Conservation (phyloP, 1,284 basidiomycete genomes). For the Schizopora paradoxa region DNA sequence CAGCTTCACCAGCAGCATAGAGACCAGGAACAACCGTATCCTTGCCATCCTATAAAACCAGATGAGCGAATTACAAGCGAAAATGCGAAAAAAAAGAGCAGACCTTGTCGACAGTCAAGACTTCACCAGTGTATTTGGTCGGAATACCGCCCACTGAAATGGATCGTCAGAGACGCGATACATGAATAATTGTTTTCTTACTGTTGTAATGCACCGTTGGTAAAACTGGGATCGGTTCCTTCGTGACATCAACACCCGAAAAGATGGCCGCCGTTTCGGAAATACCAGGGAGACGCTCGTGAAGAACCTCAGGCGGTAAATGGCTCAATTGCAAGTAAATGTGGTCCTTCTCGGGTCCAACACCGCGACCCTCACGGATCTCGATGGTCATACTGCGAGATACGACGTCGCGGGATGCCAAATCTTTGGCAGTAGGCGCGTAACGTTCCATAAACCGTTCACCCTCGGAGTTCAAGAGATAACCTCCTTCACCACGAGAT, state of each 20-base stretch:
- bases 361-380: constrained; percentile 98
- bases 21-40: constrained; percentile 96
- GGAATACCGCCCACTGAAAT: constrained; percentile 96
- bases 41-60: constrained; percentile 57
- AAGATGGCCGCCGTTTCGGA: constrained; percentile 99
- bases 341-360: constrained; percentile 98
- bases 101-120: constrained; percentile 75
- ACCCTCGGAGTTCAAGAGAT: constrained; percentile 97
- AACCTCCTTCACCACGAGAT: constrained; percentile 98
- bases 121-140: constrained; percentile 97
- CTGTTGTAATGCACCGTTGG: constrained; percentile 97
- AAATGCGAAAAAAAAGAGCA: constrained; percentile 9
- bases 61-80: neutral
- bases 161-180: constrained; percentile 22
- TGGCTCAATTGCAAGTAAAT: constrained; percentile 97
- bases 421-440: constrained; percentile 98
- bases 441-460: constrained; percentile 99
- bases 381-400: constrained; percentile 99
- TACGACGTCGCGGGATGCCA: constrained; percentile 98
- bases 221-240: constrained; percentile 97
- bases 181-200: too few relatives aligned
- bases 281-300: constrained; percentile 98
- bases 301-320: constrained; percentile 92
- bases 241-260: constrained; percentile 98
- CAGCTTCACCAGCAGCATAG: constrained; percentile 98